Conservation (phyloP, 768 basidiomycete genomes). For the Phylloporus sp. region DNA sequence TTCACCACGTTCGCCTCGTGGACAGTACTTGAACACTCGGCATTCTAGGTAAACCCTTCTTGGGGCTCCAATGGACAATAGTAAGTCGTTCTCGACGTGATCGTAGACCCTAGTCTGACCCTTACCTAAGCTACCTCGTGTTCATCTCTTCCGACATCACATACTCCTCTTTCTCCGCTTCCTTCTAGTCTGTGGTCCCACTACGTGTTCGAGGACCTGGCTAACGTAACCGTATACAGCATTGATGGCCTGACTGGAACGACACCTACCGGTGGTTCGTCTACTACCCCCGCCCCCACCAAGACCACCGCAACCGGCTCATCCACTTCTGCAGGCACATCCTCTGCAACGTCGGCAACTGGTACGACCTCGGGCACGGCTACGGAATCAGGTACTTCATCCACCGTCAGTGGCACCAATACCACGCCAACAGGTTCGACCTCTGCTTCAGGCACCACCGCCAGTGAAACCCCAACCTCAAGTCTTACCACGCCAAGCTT, state of each 20-base stretch:
- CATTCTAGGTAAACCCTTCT: constrained; percentile 46
- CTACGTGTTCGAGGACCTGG: neutral
- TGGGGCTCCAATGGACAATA: constrained; percentile 56
- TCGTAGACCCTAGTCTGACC: constrained; percentile 2
- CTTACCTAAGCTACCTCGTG: constrained; percentile 51
- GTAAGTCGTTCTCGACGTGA: constrained; percentile 35
- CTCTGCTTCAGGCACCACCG: constrained; percentile 15
- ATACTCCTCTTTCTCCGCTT: constrained; percentile 47
- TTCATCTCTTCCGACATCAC: constrained; percentile 41
- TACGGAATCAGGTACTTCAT: constrained; percentile 15
- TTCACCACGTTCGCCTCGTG: neutral
- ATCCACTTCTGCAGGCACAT: constrained; percentile 12
- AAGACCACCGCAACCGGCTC: constrained; percentile 8
- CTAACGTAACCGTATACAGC: constrained; percentile 30
- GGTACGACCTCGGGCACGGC: neutral
- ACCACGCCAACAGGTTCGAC: constrained; percentile 9
- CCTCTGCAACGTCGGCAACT: constrained; percentile 6
- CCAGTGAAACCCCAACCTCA: constrained; percentile 33
- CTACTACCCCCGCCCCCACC: constrained; percentile 6
- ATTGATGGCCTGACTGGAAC: constrained; percentile 60
- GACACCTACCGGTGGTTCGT: constrained; percentile 21
- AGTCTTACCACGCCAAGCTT: constrained; percentile 26
- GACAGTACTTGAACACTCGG: neutral
- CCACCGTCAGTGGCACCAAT: neutral
- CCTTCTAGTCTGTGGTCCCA: constrained; percentile 46